Base-by-base conservation (phyloP, 1,284 basidiomycete species). In the Quambalaria eucalypti region DNA sequence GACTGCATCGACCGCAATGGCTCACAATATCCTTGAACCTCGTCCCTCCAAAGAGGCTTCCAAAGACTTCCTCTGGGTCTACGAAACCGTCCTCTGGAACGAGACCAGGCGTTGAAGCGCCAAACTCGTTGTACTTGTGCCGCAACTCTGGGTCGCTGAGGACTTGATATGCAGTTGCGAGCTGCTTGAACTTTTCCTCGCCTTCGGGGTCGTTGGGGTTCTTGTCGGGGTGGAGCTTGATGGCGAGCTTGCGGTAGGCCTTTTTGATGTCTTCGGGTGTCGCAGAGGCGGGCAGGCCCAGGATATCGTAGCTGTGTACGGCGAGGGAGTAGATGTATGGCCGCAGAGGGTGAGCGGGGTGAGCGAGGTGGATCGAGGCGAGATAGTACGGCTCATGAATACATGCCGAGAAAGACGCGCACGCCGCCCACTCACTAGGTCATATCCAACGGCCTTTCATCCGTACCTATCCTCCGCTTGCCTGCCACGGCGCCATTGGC, bases 201-300 rank as follows among this genome's bases (percentile, higher is more conserved):
- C 90, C 92, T 55, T 85, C 81, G 0, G 90, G 90, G 77, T 97
- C 90, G 70, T 90, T 86, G 0, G 87, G 87, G 73, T 97, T 97
- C 82, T 97, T 81, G 64, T 82, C 81, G 1, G 81, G 81, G 65
- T 81, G 80, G 44, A 80, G 85, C 77, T 93, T 93, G 78, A 96
- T 95, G 2, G 93, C 93, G 51, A 95, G 80, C 19, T 92, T 84
- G 50, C 91, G 83, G 78, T 98, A 98, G 2, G 93, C 88, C 77
- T 91, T 95, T 80, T 97, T 97, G 75, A 98, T 84, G 56, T 93
- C 88, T 12, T 89, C 88, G 1, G 82, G 81, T 14, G 85, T 85
- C 4, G 88, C 88, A 55, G 82, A 81, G 12, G 87, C 80, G 0
- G 85, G 77, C 0, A 93, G 81, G 4, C 87, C 87, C 2, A 93